These are phyloP conservation scores for Neonothopanus nambi DNA, from an alignment of 1,284 basidiomycete species.

Conservation along the genomic window DNA sequence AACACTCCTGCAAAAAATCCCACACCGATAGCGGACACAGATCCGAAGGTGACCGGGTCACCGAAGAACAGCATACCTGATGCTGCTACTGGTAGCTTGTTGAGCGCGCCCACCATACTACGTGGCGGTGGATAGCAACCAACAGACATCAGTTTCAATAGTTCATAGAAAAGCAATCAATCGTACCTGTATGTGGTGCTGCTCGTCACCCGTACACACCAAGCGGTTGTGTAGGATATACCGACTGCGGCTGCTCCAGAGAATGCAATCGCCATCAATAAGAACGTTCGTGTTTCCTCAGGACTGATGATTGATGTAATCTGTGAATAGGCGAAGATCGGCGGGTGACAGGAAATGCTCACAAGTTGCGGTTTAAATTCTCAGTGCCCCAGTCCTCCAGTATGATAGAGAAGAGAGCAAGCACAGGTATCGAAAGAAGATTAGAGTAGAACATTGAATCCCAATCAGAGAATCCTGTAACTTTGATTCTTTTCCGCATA, in stretches of 20 bases:
- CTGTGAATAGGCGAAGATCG: slow-evolving; percentile 11
- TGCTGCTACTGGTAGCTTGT: slow-evolving; percentile 97
- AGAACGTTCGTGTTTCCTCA: slow-evolving; percentile 72
- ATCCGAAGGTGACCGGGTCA: slow-evolving; percentile 85
- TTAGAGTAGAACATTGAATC: slow-evolving; percentile 99
- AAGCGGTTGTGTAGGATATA: slow-evolving; percentile 98
- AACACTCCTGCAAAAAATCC: slow-evolving; percentile 93
- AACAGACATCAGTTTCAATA: too few relatives aligned
- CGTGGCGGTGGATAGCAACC: slow-evolving; percentile 10
- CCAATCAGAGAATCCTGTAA: slow-evolving; percentile 99
- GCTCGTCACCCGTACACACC: slow-evolving; percentile 96
- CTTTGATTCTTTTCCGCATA: slow-evolving; percentile 98
- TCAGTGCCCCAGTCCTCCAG: slow-evolving; percentile 90
- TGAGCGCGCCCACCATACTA: slow-evolving; percentile 98
- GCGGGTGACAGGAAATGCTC: slow-evolving; percentile 29
- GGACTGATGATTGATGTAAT: slow-evolving; percentile 57
- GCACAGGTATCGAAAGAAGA: slow-evolving; percentile 89
- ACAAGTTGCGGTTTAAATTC: slow-evolving; percentile 89
- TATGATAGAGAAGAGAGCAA: slow-evolving; percentile 81
- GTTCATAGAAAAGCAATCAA: slow-evolving; percentile 6
- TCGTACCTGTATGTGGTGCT: slow-evolving; percentile 93
- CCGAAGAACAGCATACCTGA: slow-evolving; percentile 97
- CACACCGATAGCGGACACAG: slow-evolving; percentile 83
- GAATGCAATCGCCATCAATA: slow-evolving; percentile 90
- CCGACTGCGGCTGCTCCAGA: slow-evolving; percentile 96